Evolutionary conservation across 2,329 filamentous ascomycete species (phyloP), one percentile per base, ranked within the genome.

Genomic region (Fusarium buxicola): DNA sequence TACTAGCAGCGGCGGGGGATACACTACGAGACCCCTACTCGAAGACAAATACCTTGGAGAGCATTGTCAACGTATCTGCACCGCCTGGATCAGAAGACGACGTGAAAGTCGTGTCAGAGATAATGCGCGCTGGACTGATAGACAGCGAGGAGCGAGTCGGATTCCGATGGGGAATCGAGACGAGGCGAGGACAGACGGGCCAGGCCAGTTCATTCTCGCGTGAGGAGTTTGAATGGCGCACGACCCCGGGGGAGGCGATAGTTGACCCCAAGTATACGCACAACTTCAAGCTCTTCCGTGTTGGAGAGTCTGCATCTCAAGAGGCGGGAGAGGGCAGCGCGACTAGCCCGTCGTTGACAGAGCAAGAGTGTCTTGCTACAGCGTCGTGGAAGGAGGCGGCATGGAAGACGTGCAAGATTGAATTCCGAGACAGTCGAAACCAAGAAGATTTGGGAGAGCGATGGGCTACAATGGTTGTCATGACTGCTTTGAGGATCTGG

Each of bases 401-500:
- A 21, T 64, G 61, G 61, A 64, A 64, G 30, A 65, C 61, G 12
- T 64, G 61, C 24, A 65, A 57, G 10, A 64, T 64, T 28, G 61
- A 65, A 30, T 62, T 64, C 15, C 61, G 51, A 15, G 61, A 61
- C 15, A 60, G 55, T 16, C 50, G 15, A 13, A 32, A 50, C 1
- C 58, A 58, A n/a, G 43, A 58, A 34, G 47, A 38, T 24, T 25
- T 53, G n/a, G 61, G 61, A 16, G 38, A 62, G 13, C 43, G 61
- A n/a, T 64, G 61, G 61, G 56, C 51, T 41, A 62, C 61, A 3
- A 64, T 64, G 61, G 61, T 64, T 35, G 13, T 58, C 8, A 64
- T 64, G 57, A 62, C 61, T 45, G 61, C 61, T n/a, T 30, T 64
- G 46, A 48, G 61, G 5, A 65, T 64, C 46, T 64, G 61, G 61